Percentiles rank a stretch among this genome's conserved stretches.
Conservation (phyloP, 208 protist species). For the Crithidia brevicula region DNA sequence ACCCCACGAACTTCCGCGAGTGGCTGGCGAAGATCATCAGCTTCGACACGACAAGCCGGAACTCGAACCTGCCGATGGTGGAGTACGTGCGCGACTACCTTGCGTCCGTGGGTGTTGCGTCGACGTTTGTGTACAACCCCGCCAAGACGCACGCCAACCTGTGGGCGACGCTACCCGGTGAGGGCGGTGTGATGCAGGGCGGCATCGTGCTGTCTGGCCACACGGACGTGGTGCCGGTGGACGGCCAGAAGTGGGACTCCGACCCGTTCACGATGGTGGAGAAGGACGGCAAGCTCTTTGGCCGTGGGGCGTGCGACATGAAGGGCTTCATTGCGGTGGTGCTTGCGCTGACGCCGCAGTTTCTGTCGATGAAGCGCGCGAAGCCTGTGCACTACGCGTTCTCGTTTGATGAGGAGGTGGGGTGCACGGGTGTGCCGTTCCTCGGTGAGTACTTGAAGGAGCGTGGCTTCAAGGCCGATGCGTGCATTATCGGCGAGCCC, state of each 20-base stretch:
- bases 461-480: constrained; percentile 31
- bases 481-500: constrained; percentile 19
- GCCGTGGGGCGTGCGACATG: constrained; percentile 67
- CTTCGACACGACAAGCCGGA: constrained; percentile 68
- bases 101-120: constrained; percentile 29
- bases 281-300: constrained; percentile 60
- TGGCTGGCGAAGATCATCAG: constrained; percentile 55
- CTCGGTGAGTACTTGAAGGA: constrained; percentile 43
- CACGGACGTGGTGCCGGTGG: constrained; percentile 69
- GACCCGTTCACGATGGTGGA: constrained; percentile 67
- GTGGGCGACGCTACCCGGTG: constrained; percentile 59
- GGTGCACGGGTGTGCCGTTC: constrained; percentile 42
- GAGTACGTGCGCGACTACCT: constrained; percentile 48
- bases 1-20: constrained; percentile 22
- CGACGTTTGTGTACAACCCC: constrained; percentile 40
- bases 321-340: constrained; percentile 68
- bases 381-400: constrained; percentile 67
- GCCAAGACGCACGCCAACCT: constrained; percentile 60
- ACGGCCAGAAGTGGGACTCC: constrained; percentile 63
- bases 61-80: constrained; percentile 59
- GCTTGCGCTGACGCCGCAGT: constrained; percentile 47
- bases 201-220: constrained; percentile 68
- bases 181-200: constrained; percentile 47
- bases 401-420: constrained; percentile 62
- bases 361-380: constrained; percentile 42